Base-by-base conservation (phyloP, 805 yeast genomes). In the Maudiozyma bulderi region DNA sequence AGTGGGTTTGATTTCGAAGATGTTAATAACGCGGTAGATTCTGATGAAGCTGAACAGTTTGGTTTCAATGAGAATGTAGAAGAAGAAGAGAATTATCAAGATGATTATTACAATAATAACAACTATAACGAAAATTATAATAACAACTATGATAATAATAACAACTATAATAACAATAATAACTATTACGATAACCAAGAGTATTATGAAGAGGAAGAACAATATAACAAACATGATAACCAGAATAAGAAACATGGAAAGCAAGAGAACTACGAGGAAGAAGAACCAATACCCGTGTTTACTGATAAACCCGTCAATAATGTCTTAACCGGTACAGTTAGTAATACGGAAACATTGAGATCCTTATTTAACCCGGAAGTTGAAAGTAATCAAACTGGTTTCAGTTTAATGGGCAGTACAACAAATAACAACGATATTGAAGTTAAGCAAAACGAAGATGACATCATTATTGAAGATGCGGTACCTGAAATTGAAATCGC, bases 311-410 rank as follows among this genome's bases (percentile, higher is more conserved):
- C 44, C 6, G 46, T 46, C 11, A 48, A 48, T 20, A 52, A 52
- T 38, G 48, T 49, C 8, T 44, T 32, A 3, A 55, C 53, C 15
- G 68, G 66, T 33, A 59, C 70, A 0, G 60, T 61, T 2, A 69
- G 74, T 47, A 73, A 73, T 48, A 82, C 89, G 0, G 90, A 84
- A 54, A 73, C 75, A 0, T 72, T 85, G 45, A 76, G 91, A 61
- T 66, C 77, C 0, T 68, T 84, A 40, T 77, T 85, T 64, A 76
- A 77, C 49, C 75, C 79, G 0, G 57, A 60, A 6, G 46, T 50
- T 9, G 40, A 28, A n/a, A 32, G 32, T 13, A 1, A 69, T 58
- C 55, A 68, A 50, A 45, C 57, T 52, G 61, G 67, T 44, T 76
- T 73, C 66, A 80, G 67, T 61, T 68, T 67, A 6, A 67, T 69